Evolutionary conservation across 2,329 filamentous ascomycete species (phyloP).

Genomic region (Botrytis porri): DNA sequence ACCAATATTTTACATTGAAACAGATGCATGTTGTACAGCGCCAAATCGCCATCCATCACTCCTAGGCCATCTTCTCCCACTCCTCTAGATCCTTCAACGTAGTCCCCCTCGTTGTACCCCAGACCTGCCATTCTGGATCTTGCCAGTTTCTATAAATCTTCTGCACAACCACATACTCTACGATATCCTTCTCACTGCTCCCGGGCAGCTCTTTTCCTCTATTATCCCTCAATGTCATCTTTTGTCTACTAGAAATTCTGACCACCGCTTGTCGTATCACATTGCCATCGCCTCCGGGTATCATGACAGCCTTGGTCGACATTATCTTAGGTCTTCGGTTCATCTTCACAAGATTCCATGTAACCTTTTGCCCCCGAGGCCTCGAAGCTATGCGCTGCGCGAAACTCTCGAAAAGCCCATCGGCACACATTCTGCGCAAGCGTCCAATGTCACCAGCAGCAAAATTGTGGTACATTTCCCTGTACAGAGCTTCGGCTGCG

Average conservation of each 20-base stretch:
- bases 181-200: slow-evolving; percentile 50
- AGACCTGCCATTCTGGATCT: slow-evolving; percentile 58
- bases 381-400: slow-evolving; percentile 53
- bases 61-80: slow-evolving; percentile 11
- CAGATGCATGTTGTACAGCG: slow-evolving; percentile 4
- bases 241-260: slow-evolving; percentile 55
- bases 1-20: neutral
- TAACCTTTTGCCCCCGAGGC: slow-evolving; percentile 43
- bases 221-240: slow-evolving; percentile 42
- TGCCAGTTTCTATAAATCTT: slow-evolving; percentile 44
- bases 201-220: slow-evolving; percentile 44
- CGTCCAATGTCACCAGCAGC: slow-evolving; percentile 54
- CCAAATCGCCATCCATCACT: neutral
- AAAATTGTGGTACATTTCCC: slow-evolving; percentile 58
- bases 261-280: slow-evolving; percentile 59
- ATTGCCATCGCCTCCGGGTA: slow-evolving; percentile 44
- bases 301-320: slow-evolving; percentile 51
- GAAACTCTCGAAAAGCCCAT: slow-evolving; percentile 52
- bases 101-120: slow-evolving; percentile 59
- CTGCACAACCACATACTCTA: slow-evolving; percentile 65
- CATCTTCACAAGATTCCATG: slow-evolving; percentile 56
- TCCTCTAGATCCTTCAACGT: slow-evolving; percentile 40
- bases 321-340: slow-evolving; percentile 40
- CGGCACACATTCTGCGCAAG: slow-evolving; percentile 53
- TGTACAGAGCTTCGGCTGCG: slow-evolving; percentile 58